Evolutionary conservation across 768 basidiomycete genomes (phyloP).

Genomic region (Boletus speciosus): DNA sequence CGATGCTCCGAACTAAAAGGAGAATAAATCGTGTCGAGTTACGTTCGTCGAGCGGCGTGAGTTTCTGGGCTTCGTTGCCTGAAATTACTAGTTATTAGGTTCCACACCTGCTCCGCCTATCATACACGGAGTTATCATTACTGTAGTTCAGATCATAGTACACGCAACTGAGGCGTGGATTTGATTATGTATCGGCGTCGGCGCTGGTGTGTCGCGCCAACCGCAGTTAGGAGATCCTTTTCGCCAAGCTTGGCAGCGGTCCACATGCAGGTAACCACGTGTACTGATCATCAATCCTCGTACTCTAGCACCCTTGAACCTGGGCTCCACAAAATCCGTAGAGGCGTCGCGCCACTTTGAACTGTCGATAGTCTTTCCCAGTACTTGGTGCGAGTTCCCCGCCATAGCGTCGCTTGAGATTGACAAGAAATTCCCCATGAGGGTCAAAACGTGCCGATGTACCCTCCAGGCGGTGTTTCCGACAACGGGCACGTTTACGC

Average conservation of each 20-base stretch:
- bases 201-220: neutral
- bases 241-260: conserved; percentile 2
- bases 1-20: neutral
- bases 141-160: no score
- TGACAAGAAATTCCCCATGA: neutral
- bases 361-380: no score
- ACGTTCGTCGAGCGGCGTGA: neutral
- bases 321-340: conserved; percentile 9
- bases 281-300: conserved; percentile 6
- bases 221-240: conserved; percentile 12
- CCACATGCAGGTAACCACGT: conserved; percentile 10
- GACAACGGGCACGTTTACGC: conserved; percentile 27
- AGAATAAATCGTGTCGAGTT: neutral
- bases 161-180: no score
- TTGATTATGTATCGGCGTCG: neutral
- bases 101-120: neutral
- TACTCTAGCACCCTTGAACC: conserved; percentile 19
- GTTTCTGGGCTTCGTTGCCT: neutral
- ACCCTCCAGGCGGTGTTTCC: conserved; percentile 3
- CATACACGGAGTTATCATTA: neutral
- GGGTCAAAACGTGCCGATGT: conserved; percentile 7
- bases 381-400: neutral
- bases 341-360: neutral
- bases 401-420: conserved; percentile 8
- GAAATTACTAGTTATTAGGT: conserved; percentile 1